Evolutionary conservation across 345 rosid genomes (phyloP), one percentile per base, ranked within the genome.

Genomic region (Citrus mangshanensis): DNA sequence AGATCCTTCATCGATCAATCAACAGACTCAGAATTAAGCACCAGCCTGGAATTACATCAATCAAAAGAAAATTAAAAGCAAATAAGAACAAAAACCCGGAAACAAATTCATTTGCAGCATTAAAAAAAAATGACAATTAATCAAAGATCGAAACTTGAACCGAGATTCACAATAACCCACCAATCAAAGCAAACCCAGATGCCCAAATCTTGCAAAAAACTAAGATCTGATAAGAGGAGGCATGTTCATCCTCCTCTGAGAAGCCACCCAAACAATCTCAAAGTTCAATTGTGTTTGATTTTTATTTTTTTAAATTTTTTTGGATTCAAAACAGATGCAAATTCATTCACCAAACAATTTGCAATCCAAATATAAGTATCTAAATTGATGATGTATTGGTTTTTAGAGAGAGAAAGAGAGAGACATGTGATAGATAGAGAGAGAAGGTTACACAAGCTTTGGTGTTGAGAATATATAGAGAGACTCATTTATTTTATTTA

Each of bases 211-310:
- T 80, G 88, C 71, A 64, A 69, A 79, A 80, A 78, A 72, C 84
- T 89, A 86, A 89, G 98, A 93, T 92, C 97, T 89, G 95, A 86
- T 86, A 84, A 89, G 89, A 87, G 87, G 82, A 87, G 93, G 90
- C 89, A 86, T 84, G 88, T 78, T 85, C 88, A 88, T 85, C 90
- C 89, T 87, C 92, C 88, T 87, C 87, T 79, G 79, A 35, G 56
- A 49, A 82, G 81, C 80, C 38, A 88, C 59, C 61, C 70, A 70
- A 76, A 66, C 78, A 76, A 62, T 69, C 75, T 63, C 73, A 46
- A 73, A 68, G 74, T 34, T 75, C 83, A 82, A 81, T 80, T 83
- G 65, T 74, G 76, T 81, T 75, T 54, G 24, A 40, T 22, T 72
- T 56, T 6, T 42, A 42, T 10, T 51, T 54, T 54, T 54, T 18